These are phyloP conservation scores for Uncinocarpus reesii DNA, from an alignment of 2,329 filamentous ascomycete genomes.

Conservation along the genomic window DNA sequence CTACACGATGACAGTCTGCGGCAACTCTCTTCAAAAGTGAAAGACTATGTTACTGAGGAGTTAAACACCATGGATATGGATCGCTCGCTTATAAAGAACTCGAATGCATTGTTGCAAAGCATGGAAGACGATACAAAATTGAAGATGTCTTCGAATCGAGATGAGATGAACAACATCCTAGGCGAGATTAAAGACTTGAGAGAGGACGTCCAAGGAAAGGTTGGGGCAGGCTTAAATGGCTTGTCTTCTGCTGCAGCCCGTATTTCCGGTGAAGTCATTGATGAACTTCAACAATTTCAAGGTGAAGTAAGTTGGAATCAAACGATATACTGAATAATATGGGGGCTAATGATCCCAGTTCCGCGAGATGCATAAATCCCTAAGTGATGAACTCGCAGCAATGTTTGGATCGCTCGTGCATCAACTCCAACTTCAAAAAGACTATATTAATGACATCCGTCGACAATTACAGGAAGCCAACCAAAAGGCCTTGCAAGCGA, in stretches of 20 bases:
- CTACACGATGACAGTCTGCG: slow-evolving; percentile 63
- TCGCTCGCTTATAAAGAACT: slow-evolving; percentile 59
- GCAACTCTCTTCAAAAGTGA: slow-evolving; percentile 60
- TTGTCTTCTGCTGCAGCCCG: slow-evolving; percentile 75
- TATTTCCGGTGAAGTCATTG: slow-evolving; percentile 80
- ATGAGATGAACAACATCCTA: slow-evolving; percentile 81
- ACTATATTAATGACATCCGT: slow-evolving; percentile 63
- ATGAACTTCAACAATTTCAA: slow-evolving; percentile 76
- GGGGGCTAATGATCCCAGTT: slow-evolving; percentile 44
- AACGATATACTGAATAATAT: neutral
- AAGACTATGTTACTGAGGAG: slow-evolving; percentile 65
- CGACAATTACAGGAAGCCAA: slow-evolving; percentile 62
- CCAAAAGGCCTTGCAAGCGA: slow-evolving; percentile 56
- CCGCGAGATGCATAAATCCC: slow-evolving; percentile 68
- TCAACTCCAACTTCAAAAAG: slow-evolving; percentile 64
- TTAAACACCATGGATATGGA: slow-evolving; percentile 60
- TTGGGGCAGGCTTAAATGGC: slow-evolving; percentile 73
- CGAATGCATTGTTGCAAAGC: slow-evolving; percentile 55
- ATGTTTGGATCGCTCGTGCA: slow-evolving; percentile 72
- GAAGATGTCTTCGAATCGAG: slow-evolving; percentile 48
- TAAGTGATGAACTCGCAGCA: slow-evolving; percentile 76
- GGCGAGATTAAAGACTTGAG: slow-evolving; percentile 86
- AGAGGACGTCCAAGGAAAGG: slow-evolving; percentile 74
- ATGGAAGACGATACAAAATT: slow-evolving; percentile 57
- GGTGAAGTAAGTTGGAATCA: slow-evolving; percentile 41